Conservation (phyloP, 1,284 basidiomycete genomes). For the Cutaneotrichosporon cyanovorans region DNA sequence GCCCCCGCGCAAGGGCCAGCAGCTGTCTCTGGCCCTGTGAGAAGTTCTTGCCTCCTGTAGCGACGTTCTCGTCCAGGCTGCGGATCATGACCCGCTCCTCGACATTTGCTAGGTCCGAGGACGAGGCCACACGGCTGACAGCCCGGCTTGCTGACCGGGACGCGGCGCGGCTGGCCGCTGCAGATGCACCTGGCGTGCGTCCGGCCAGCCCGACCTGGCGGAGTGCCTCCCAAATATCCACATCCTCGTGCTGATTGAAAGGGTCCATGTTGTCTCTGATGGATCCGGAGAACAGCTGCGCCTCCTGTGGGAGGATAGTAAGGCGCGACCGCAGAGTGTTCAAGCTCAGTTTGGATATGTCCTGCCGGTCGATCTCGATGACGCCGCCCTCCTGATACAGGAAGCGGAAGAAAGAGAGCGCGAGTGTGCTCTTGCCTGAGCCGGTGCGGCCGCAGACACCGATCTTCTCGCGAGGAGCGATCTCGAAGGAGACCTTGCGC, state of each 20-base stretch:
- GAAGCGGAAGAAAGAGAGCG: constrained; percentile 50
- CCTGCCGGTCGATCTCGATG: constrained; percentile 48
- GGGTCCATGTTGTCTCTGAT: constrained; percentile 50
- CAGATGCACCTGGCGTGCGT: constrained; percentile 30
- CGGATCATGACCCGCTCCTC: constrained; percentile 48
- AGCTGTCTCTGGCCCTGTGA: constrained; percentile 52
- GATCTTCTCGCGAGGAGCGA: constrained; percentile 49
- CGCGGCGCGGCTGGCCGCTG: constrained; percentile 24
- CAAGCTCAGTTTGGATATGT: constrained; percentile 49
- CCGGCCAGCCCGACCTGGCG: constrained; percentile 48
- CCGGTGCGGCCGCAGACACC: constrained; percentile 52
- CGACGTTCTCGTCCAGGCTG: constrained; percentile 49
- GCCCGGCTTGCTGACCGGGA: constrained; percentile 14
- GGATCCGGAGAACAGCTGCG: constrained; percentile 47
- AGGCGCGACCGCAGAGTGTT: constrained; percentile 48
- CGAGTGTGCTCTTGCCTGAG: constrained; percentile 44
- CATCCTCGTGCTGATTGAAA: constrained; percentile 48
- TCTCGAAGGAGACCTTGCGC: constrained; percentile 48
- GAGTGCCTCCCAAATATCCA: constrained; percentile 51
- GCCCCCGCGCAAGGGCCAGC: constrained; percentile 51
- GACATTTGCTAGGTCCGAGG: constrained; percentile 2
- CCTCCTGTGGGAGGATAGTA: constrained; percentile 51
- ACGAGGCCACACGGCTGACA: constrained; percentile 14
- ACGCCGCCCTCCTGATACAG: constrained; percentile 44
- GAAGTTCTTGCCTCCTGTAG: constrained; percentile 47